Base-by-base conservation (phyloP, 805 yeast species). In the Wickerhamiella kurtzmanii region DNA sequence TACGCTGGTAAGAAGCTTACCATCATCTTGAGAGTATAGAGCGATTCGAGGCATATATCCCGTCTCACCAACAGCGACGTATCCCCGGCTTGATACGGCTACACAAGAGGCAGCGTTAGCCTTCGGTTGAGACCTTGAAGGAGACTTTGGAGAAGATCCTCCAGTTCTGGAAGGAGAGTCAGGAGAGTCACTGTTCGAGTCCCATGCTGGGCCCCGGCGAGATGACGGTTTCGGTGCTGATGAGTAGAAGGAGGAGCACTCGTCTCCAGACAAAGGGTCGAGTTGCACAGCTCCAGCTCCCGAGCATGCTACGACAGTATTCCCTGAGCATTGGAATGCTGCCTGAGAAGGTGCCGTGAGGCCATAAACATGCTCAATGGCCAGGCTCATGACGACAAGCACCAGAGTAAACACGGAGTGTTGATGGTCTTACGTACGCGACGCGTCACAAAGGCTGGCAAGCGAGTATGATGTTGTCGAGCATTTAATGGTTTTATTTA, bases 31-130 rank as follows among this genome's bases (percentile, higher is more conserved):
- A 41, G 47, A 49, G 65, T 56, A 50, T 70, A 70, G 15, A 18
- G 79, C 61, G 1, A 82, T 69, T 17, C 87, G 65, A 1, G 89
- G 89, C 52, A 72, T 76, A 50, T 77, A 78, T 0, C 88, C 88
- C 0, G 71, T 60, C 56, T 82, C 89, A 2, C 89, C 89, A 15
- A 80, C 75, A 0, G 86, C 86, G 21, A 82, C 59, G 3, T 75
- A 53, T 41, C 61, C 67, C 36, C 66, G 69, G 56, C 75, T 73
- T 0, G 81, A 76, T 0, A 84, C 72, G 3, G 80, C 62, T 2
- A 78, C 74, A n/a, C 80, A 57, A 49, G 82, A 75, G 22, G 42
- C 41, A 6, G 56, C 40, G 38, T 51, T 54, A 40, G 43, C 8
- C 35, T 42, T 20, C 48, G 47, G 28, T 38, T 46, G 32, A 35